phyloP scores from a whole-genome alignment of 306 rosid genomes.

The Cicer bijugum region DNA sequence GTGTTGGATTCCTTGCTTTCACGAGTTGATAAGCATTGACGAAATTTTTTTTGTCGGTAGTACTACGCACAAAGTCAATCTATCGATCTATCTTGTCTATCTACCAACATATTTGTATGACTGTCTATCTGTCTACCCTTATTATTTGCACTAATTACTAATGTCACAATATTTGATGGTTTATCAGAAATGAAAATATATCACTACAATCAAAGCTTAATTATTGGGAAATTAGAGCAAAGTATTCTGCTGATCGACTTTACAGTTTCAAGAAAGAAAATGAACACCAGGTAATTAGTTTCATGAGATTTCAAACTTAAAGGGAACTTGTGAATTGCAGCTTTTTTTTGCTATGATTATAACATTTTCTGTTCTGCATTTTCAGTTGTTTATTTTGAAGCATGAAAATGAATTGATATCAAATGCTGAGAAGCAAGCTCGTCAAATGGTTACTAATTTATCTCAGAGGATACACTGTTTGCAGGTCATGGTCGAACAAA shows the following conservation, averaged over 20 bases:
- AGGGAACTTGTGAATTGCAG: conserved; percentile 14
- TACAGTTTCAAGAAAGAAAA: conserved; percentile 44
- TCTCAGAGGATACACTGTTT: conserved; percentile 43
- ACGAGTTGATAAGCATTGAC: too few species aligned
- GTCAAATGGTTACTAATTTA: conserved; percentile 47
- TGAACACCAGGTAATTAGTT: conserved; percentile 45
- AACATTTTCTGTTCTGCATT: not conserved
- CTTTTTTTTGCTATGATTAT: not conserved
- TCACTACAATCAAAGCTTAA: conserved; percentile 37
- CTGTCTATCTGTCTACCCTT: too few species aligned
- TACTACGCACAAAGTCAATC: too few species aligned
- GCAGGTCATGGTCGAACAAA: conserved; percentile 5
- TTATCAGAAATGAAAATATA: conserved; percentile 43
- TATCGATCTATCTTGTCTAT: too few species aligned
- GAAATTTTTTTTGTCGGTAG: too few species aligned
- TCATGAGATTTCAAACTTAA: not conserved
- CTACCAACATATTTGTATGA: too few species aligned
- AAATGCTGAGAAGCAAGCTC: conserved; percentile 49
- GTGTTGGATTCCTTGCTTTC: too few species aligned
- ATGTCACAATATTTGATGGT: conserved; percentile 15
- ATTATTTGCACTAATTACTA: not conserved
- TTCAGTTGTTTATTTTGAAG: conserved; percentile 46
- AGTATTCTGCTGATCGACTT: conserved; percentile 29
- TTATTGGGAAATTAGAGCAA: conserved; percentile 43
- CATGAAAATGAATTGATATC: conserved; percentile 46